Percentiles rank a stretch among this genome's conserved stretches.
phyloP scores from a whole-genome alignment of 768 basidiomycete species.

The Kwoniella europaea region DNA sequence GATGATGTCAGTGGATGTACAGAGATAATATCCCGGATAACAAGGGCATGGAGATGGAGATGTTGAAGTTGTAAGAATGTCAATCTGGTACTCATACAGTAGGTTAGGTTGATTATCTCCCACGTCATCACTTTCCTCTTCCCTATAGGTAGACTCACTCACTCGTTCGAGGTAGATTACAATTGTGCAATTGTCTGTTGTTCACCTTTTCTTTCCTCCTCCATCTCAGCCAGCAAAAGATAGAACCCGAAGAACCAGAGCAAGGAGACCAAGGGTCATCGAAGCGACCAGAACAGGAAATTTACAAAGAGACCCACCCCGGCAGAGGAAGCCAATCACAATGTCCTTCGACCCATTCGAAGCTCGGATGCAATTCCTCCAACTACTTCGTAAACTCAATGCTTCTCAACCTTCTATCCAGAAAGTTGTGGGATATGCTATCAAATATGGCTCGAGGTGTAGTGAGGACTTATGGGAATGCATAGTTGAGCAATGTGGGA shows the following conservation, averaged over 20 bases:
- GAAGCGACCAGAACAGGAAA: neutral
- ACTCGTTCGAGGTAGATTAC: neutral
- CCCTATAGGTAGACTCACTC: neutral
- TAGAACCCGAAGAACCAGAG: neutral
- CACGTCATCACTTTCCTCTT: conserved; percentile 27
- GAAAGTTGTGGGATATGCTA: conserved; percentile 80
- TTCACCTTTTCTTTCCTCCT: neutral
- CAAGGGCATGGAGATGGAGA: neutral
- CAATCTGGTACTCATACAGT: too few species aligned
- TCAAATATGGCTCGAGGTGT: conserved; percentile 81
- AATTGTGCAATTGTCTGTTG: neutral
- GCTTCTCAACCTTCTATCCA: conserved; percentile 88
- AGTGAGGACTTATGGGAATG: conserved; percentile 96
- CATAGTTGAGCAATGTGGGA: conserved; percentile 85
- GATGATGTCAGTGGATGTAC: neutral
- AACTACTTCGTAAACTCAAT: conserved; percentile 68
- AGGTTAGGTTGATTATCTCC: neutral
- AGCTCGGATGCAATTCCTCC: conserved; percentile 71
- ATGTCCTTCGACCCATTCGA: conserved; percentile 58
- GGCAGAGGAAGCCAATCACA: neutral
- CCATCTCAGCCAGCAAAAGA: neutral
- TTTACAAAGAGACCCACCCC: neutral
- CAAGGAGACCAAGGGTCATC: too few species aligned
- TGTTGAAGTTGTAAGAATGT: neutral
- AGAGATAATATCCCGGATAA: neutral